Evolutionary conservation across 768 basidiomycete species (phyloP), one percentile per base, ranked within the genome.

Genomic region (Podaxis rugospora): DNA sequence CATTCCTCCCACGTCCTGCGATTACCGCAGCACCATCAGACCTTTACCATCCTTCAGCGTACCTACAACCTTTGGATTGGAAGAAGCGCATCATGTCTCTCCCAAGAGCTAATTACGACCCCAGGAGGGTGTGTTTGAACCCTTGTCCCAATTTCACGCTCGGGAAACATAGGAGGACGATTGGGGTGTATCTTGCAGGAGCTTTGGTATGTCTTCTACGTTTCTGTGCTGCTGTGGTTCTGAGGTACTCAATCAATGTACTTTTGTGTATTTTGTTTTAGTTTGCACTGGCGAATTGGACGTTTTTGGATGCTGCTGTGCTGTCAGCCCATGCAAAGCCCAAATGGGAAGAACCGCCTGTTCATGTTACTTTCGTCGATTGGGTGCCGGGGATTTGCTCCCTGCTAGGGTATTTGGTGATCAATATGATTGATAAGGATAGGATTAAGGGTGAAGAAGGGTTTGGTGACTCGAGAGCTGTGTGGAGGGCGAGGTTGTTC

Each of bases 381-480:
- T 99, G 97, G 97, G 78, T 97, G n/a, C 94, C 96, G 0, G 96
- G 95, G 21, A 85, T 98, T 66, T 94, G 89, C 74, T 93, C 93
- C 5, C 83, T 97, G 32, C 75, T 98, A 11, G 97, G 96, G 18
- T 94, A 95, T 81, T 74, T 98, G 64, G 80, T 97, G 73, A 86
- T 96, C 75, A 95, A 94, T 73, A 72, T 97, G 59, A 95, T 98
- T 67, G 95, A 99, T 78, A 98, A 98, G 78, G 90, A 93, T 66
- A 82, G 92, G 35, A 81, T 98, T 54, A 78, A 83, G 13, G 89
- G 89, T 0, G 89, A 93, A 7, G 92, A 89, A 60, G 84, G 84
- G 0, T 92, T 88, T 68, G 90, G 91, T 2, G 91, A 94, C 67
- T 80, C 92, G 0, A 78, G 86, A 0, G 90, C 93, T 2, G 93